Base-by-base conservation (phyloP, 148 eudicot genomes). In the Euryodendron excelsum region DNA sequence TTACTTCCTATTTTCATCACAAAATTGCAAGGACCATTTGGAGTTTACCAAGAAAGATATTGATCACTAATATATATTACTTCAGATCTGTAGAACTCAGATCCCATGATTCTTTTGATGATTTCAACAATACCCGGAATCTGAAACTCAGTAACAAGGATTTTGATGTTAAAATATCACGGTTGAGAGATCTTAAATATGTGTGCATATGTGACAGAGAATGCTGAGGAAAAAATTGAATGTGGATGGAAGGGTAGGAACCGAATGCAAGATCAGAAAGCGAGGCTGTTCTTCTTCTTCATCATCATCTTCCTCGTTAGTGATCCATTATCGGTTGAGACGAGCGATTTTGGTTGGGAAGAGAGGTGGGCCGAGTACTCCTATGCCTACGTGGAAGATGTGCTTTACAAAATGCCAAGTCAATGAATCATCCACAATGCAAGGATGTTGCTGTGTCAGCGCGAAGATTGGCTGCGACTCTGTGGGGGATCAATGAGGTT, bases 401-500 rank as follows among this genome's bases (percentile, higher is more conserved):
- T 53, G 79, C 44, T 25, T 5, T 85, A 76, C 76, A 79, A 41
- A 82, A 71, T 85, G 85, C 75, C 45, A 87, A 84, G n/a, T 70
- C 77, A 52, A 80, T 72, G n/a, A 81, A 76, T 77, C 7, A 31
- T 52, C 33, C 41, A 53, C 73, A 73, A 2, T 28, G 20, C 18
- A 71, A 77, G 60, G 91, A 91, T n/a, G 72, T 73, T 14, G 71
- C 81, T 30, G 47, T 88, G 13, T 93, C 98, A 2, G 98, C 96
- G 34, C 68, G 96, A 61, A 93, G 90, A 86, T 64, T 91, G 78
- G 98, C 86, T 63, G 92, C 98, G 13, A 84, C 89, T 83, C 79
- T 90, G 70, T 91, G 98, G 98, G 98, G 91, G 80, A 81, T 91
- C 62, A 86, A 89, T 85, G 92, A 86, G 30, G 53, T 83, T 39